Conservation (phyloP, 2,329 filamentous ascomycete species). For the Trichoderma asperellum region DNA sequence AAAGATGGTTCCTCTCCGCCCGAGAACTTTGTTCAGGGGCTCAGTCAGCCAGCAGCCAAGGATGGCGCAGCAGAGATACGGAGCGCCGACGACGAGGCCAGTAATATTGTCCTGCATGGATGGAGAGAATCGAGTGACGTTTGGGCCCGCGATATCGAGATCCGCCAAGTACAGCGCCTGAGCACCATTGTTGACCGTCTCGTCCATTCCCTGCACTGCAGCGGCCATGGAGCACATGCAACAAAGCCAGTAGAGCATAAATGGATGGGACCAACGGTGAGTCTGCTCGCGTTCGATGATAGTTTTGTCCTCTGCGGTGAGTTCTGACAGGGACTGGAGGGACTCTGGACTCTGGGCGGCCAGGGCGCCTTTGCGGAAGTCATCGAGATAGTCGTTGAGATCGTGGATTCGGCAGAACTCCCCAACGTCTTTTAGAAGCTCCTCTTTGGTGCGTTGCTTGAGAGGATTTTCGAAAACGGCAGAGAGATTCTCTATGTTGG, state of each 20-base stretch:
- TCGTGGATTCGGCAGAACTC: constrained; percentile 38
- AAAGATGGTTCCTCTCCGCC: constrained; percentile 32
- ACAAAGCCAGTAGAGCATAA: constrained; percentile 50
- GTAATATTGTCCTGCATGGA: constrained; percentile 40
- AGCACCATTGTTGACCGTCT: constrained; percentile 65
- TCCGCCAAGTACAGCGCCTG: constrained; percentile 62
- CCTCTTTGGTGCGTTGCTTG: constrained; percentile 26
- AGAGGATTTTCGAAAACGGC: constrained; percentile 30
- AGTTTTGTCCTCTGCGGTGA: constrained; percentile 43
- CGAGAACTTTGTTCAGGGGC: constrained; percentile 30
- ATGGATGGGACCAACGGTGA: constrained; percentile 62
- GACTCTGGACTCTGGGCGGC: constrained; percentile 40
- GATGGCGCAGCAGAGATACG: constrained; percentile 30
- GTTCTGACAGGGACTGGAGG: constrained; percentile 37
- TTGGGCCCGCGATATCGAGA: constrained; percentile 68
- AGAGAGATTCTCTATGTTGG: constrained; percentile 28
- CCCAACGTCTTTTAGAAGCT: constrained; percentile 27
- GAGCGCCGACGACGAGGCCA: constrained; percentile 33
- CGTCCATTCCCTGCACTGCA: constrained; percentile 65
- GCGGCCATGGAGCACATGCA: constrained; percentile 59
- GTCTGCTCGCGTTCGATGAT: constrained; percentile 50
- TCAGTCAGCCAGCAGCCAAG: constrained; percentile 43
- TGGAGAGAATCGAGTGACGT: constrained; percentile 61
- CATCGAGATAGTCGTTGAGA: constrained; percentile 53
- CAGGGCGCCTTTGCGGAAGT: constrained; percentile 45